Evolutionary conservation across 1,284 basidiomycete genomes (phyloP), one percentile per base, ranked within the genome.

Genomic region (Chiua sp.): DNA sequence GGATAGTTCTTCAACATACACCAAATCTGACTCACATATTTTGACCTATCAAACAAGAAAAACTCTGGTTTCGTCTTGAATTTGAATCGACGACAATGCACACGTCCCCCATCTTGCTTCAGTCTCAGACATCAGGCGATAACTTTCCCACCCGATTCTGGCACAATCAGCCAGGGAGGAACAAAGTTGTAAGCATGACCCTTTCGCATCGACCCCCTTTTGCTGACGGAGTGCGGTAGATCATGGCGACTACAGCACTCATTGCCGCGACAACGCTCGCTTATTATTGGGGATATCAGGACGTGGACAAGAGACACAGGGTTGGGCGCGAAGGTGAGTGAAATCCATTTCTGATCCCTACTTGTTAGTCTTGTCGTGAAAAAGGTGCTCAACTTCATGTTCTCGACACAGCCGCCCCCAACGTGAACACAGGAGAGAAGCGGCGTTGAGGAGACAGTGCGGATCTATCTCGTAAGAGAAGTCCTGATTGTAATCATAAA

Each of bases 211-310:
- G 16, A 22, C 12, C 12, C 2, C 8, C 11, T n/a, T 44, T 22
- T 11, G n/a, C 22, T 42, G 22, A 13, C 37, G 4, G 23, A 30
- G 22, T 37, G 30, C 47, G 23, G 42, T 32, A 74, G 72, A 54
- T 77, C n/a, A 72, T 77, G 12, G 72, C 69, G 22, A 63, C 66
- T 7, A 65, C 68, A 2, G 63, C 63, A 37, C 26, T 76, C n/a
- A 6, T 74, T 26, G 72, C 70, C 7, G 63, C 70, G 33, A 68
- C 72, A 39, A 73, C 66, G 26, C 67, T 75, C 42, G 74, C 72
- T 46, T 76, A 74, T 59, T 77, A 76, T 39, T 77, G 75, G 72
- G 72, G 73, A 16, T 74, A 74, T 63, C 73, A 71, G 23, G 75
- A 69, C 30, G 63, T 74, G 46, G 72, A 74, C 15, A 73, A 63